Evolutionary conservation across 169 alveolate genomes (phyloP), one percentile per base, ranked within the genome.

Genomic region (Theileria orientalis): DNA sequence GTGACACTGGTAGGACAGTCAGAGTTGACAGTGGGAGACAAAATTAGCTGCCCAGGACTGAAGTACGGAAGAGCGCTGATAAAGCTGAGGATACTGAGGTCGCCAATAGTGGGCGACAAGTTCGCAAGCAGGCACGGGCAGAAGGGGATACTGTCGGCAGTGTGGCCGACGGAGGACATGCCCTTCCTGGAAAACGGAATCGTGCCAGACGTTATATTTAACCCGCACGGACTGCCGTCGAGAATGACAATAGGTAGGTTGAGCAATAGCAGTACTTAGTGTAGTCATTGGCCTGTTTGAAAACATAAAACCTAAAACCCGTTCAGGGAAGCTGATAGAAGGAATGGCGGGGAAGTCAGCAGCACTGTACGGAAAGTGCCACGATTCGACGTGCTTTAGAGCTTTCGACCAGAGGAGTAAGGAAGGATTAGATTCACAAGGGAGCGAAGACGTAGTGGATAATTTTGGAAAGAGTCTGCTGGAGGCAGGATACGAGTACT

Each of bases 181-280:
- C 99, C 99, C 23, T 98, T 97, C 86, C 93, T 98, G 70, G 99
- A 97, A 73, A 91, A 96, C 44, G 99, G 99, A 23, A 95, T 98
- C 54, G 97, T 96, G 8, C 99, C 99, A 9, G 99, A 98, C 91
- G 92, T 98, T 42, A 96, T 98, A 30, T 97, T 98, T 83, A 98
- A 98, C 83, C 99, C 99, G 2, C 99, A 98, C 86, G 99, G 99
- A 47, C 96, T 98, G 79, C 99, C 99, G n/a, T 95, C 99, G 30
- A 94, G 99, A 68, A 98, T 98, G 99, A 98, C 99, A 8, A 96
- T 98, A 35, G 99, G 99, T 41, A 49, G 19, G 16, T 5, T 2
- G n/a, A n/a, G n/a, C n/a, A n/a, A n/a, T n/a, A n/a, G n/a, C n/a
- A n/a, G n/a, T n/a, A n/a, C n/a, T 13, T 14, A 49, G 7, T 49